These are phyloP conservation scores for Luffa acutangula DNA, from an alignment of 306 rosid species.

Conservation along the genomic window DNA sequence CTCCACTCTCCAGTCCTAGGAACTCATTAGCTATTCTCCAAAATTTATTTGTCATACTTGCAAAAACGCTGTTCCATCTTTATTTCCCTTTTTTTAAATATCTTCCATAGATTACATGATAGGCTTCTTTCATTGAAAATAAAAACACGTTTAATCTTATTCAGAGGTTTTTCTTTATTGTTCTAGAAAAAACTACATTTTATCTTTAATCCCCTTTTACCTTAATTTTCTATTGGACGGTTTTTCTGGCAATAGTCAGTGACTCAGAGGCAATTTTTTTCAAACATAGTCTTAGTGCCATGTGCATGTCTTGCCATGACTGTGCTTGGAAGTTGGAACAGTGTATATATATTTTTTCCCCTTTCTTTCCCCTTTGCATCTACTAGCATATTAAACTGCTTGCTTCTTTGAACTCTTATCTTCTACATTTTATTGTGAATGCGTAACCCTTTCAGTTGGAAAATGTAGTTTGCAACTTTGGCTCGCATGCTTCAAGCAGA, in stretches of 20 bases:
- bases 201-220: not conserved
- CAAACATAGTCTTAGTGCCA: not conserved
- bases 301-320: not conserved
- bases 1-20: not conserved
- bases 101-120: not conserved
- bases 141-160: not conserved
- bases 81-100: not conserved
- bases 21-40: not conserved
- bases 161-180: not conserved
- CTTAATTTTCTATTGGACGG: not conserved
- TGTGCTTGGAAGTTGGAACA: not conserved
- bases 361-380: not conserved
- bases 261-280: not conserved
- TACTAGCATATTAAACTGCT: not conserved
- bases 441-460: conserved; percentile 8
- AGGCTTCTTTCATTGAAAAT: not conserved
- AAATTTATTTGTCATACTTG: not conserved
- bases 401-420: not conserved
- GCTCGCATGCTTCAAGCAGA: conserved; percentile 98
- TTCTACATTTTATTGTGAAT: conserved; percentile 5
- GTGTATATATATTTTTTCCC: not conserved
- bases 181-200: not conserved
- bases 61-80: not conserved
- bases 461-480: conserved; percentile 70
- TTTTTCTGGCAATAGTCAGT: not conserved